Percentiles rank a stretch among this genome's conserved stretches.
Evolutionary conservation across 306 rosid genomes (phyloP).

Genomic region (Calophaca sinica): DNA sequence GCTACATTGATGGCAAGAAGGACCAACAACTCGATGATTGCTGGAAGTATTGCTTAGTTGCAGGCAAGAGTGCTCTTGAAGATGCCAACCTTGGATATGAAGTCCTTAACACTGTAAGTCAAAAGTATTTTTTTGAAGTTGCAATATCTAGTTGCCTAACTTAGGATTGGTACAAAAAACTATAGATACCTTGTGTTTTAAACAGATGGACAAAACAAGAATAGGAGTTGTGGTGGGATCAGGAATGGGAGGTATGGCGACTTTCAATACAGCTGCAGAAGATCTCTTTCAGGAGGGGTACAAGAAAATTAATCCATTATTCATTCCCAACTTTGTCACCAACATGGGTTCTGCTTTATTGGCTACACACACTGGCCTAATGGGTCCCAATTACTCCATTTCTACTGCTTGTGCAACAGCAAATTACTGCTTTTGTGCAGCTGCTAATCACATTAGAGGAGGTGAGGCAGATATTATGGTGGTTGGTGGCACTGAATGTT

Average conservation of each 20-base stretch:
- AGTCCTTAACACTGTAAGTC: slow-evolving; percentile 53
- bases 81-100: slow-evolving; percentile 61
- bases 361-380: slow-evolving; percentile 60
- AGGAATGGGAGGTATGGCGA: slow-evolving; percentile 62
- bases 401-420: slow-evolving; percentile 67
- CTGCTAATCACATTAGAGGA: slow-evolving; percentile 65
- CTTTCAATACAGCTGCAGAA: slow-evolving; percentile 59
- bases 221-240: slow-evolving; percentile 63
- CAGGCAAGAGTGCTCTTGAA: slow-evolving; percentile 63
- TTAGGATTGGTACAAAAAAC: neutral
- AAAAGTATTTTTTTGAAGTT: neutral
- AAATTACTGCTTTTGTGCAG: slow-evolving; percentile 60
- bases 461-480: slow-evolving; percentile 73
- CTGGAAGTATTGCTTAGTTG: slow-evolving; percentile 62
- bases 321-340: slow-evolving; percentile 58
- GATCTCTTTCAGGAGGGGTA: slow-evolving; percentile 56
- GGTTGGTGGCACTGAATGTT: slow-evolving; percentile 67
- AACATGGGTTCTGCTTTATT: slow-evolving; percentile 67
- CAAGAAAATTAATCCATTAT: slow-evolving; percentile 60
- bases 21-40: slow-evolving; percentile 60
- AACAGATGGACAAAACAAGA: slow-evolving; percentile 58
- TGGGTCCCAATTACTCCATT: slow-evolving; percentile 49
- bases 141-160: slow-evolving; percentile 11
- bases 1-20: slow-evolving; percentile 63
- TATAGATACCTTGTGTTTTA: neutral